Percentiles rank a stretch among this genome's conserved stretches.
phyloP scores from a whole-genome alignment of 2,329 filamentous ascomycete genomes.

The Ustilaginoidea virens region DNA sequence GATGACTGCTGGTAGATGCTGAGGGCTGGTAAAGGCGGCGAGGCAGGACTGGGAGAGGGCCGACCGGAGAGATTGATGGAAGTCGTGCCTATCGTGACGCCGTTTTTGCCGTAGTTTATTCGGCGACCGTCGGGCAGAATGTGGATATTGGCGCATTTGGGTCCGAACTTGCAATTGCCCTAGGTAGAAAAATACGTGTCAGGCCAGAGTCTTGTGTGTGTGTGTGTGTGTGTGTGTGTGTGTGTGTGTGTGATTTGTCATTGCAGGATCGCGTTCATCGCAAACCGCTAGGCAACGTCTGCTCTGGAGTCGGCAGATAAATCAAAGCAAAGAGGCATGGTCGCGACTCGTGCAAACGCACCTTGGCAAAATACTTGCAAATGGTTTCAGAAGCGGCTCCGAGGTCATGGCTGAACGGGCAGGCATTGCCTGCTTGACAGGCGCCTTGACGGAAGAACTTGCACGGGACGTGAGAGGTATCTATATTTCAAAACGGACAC shows the following conservation, averaged over 20 bases:
- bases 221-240: too few species aligned
- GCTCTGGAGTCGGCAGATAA: too few species aligned
- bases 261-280: too few species aligned
- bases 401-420: conserved; percentile 90
- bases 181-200: conserved; percentile 25
- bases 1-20: conserved; percentile 39
- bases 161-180: conserved; percentile 98
- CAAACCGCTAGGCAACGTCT: too few species aligned
- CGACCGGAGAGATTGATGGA: conserved; percentile 49
- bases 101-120: conserved; percentile 65
- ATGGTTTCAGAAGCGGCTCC: conserved; percentile 72
- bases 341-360: conserved; percentile 23
- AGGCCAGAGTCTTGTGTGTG: too few species aligned
- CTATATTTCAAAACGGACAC: conserved; percentile 31
- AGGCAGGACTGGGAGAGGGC: conserved; percentile 31
- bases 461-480: conserved; percentile 94
- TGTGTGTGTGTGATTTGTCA: too few species aligned
- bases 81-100: conserved; percentile 46
- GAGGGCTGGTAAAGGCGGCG: conserved; percentile 23
- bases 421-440: conserved; percentile 90
- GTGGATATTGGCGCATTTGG: conserved; percentile 93
- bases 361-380: conserved; percentile 99
- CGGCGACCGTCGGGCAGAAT: conserved; percentile 85
- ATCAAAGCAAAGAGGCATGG: not conserved
- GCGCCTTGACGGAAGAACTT: conserved; percentile 97